Conservation (phyloP, 257 asterid genomes). For the Cruciata laevipes region DNA sequence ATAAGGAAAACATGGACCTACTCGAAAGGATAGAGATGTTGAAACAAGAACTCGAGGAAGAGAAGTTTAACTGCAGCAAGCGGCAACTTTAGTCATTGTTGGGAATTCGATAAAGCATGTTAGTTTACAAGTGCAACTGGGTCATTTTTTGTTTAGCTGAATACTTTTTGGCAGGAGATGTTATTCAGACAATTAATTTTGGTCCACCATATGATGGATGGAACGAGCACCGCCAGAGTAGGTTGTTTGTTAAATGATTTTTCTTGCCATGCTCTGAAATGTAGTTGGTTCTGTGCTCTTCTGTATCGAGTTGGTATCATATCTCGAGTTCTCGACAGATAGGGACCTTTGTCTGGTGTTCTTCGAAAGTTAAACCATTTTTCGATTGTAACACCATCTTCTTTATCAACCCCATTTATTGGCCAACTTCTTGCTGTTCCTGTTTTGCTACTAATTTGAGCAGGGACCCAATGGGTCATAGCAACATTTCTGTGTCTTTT, state of each 20-base stretch:
- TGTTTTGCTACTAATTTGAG: too few relatives aligned
- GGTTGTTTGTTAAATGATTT: background rate
- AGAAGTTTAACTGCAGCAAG: constrained; percentile 56
- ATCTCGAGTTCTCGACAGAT: background rate
- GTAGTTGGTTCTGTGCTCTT: background rate
- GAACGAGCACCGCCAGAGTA: background rate
- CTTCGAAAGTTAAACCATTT: too few relatives aligned
- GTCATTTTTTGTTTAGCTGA: background rate
- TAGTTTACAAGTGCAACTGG: constrained; percentile 26
- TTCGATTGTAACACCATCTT: too few relatives aligned
- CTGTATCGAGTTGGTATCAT: background rate
- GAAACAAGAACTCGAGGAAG: constrained; percentile 84
- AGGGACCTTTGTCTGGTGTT: background rate
- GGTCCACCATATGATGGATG: background rate
- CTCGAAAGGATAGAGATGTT: constrained; percentile 62
- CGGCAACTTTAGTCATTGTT: constrained; percentile 20
- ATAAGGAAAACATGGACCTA: constrained; percentile 75
- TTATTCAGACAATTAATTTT: background rate
- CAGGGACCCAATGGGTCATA: too few relatives aligned
- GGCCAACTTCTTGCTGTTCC: too few relatives aligned
- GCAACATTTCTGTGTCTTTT: background rate
- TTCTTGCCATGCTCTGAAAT: background rate
- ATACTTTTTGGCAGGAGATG: background rate
- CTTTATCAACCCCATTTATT: too few relatives aligned
- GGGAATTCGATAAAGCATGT: constrained; percentile 27